Evolutionary conservation across 2,329 filamentous ascomycete genomes (phyloP).

Genomic region (Aspergillus persii): DNA sequence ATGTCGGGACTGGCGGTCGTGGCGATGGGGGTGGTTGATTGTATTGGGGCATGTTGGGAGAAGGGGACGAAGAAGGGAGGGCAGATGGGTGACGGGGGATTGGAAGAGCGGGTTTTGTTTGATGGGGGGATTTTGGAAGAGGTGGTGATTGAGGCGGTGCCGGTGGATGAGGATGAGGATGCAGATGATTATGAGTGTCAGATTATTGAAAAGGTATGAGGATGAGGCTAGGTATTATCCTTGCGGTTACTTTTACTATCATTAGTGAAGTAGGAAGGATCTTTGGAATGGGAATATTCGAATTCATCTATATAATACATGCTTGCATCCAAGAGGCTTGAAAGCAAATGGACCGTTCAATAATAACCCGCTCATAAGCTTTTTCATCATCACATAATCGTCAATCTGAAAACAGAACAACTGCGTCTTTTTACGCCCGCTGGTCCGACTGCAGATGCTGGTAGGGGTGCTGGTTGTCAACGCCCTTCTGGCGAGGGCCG

Average conservation of each 20-base stretch:
- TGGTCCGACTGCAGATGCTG: constrained; percentile 28
- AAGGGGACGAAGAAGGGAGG: background rate
- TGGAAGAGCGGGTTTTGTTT: background rate
- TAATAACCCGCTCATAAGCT: constrained; percentile 1
- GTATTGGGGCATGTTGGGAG: background rate
- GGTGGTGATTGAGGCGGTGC: constrained; percentile 2
- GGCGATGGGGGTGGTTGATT: background rate
- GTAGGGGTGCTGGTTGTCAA: constrained; percentile 24
- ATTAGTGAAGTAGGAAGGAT: background rate
- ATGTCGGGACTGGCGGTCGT: background rate
- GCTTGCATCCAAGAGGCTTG: background rate
- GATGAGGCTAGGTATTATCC: too few relatives aligned
- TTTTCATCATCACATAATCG: background rate
- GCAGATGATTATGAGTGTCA: background rate
- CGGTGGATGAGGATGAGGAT: constrained; percentile 2
- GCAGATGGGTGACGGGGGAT: too few relatives aligned
- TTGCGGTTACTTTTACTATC: too few relatives aligned
- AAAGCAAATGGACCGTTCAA: background rate
- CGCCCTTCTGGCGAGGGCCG: constrained; percentile 24
- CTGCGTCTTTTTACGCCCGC: constrained; percentile 22
- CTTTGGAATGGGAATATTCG: background rate
- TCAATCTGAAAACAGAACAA: background rate
- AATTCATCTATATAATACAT: background rate
- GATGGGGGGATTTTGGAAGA: constrained; percentile 1
- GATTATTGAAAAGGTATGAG: background rate